phyloP scores from a whole-genome alignment of 2,329 filamentous ascomycete species.

The Arachnomyces sp. region DNA sequence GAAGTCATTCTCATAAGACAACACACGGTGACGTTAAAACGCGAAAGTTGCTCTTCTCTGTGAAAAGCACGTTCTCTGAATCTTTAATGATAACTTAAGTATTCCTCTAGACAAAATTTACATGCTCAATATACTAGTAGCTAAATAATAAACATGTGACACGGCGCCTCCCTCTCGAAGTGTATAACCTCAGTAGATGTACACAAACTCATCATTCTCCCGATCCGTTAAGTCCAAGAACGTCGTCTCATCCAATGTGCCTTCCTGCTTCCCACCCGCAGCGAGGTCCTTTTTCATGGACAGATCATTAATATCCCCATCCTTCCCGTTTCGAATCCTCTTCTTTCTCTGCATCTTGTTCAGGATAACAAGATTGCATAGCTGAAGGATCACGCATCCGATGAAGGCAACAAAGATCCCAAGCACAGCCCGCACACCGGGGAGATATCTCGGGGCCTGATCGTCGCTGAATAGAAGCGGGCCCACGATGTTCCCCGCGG shows the following conservation, averaged over 20 bases:
- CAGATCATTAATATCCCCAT: slow-evolving; percentile 42
- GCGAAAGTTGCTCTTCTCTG: too few species aligned
- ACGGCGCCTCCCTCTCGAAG: too few species aligned
- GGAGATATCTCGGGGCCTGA: slow-evolving; percentile 53
- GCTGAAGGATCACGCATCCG: slow-evolving; percentile 47
- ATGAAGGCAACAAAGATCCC: slow-evolving; percentile 43
- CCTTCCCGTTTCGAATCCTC: slow-evolving; percentile 54
- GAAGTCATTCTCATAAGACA: too few species aligned
- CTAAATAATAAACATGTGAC: too few species aligned
- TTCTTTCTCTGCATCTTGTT: slow-evolving; percentile 49
- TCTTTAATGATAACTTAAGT: too few species aligned
- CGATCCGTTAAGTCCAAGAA: slow-evolving; percentile 57
- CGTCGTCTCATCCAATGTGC: slow-evolving; percentile 41
- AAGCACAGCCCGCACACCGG: slow-evolving; percentile 48
- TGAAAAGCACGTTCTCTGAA: too few species aligned
- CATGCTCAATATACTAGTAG: too few species aligned
- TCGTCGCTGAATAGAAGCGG: slow-evolving; percentile 53
- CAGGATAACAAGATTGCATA: slow-evolving; percentile 45
- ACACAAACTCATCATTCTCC: slow-evolving; percentile 62
- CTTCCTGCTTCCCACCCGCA: slow-evolving; percentile 6
- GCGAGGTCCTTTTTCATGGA: slow-evolving; percentile 14
- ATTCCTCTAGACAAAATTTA: too few species aligned
- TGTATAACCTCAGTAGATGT: slow-evolving; percentile 48
- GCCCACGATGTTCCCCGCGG: slow-evolving; percentile 60
- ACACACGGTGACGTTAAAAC: too few species aligned